These are phyloP conservation scores for Phycomyces nitens DNA, from an alignment of 192 early-diverging fungal genomes.

Conservation along the genomic window DNA sequence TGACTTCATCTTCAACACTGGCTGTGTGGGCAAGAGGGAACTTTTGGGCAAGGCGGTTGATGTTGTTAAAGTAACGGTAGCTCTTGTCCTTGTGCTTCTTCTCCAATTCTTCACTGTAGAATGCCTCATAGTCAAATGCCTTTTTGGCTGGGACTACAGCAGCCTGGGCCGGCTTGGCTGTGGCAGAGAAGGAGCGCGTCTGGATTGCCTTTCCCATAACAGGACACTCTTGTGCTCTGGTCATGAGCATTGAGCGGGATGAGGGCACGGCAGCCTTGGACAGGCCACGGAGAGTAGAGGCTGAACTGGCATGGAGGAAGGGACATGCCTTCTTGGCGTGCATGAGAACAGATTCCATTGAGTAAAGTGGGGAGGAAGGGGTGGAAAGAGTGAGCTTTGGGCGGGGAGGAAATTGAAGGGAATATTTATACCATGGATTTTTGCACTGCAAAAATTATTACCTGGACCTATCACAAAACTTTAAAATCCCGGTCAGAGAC, in stretches of 20 bases:
- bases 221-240: conserved; percentile 68
- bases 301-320: conserved; percentile 71
- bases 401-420: neutral
- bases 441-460: too few relatives aligned
- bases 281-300: conserved; percentile 64
- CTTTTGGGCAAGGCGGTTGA: conserved; percentile 91
- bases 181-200: conserved; percentile 42
- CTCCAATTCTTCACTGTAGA: conserved; percentile 81
- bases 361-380: neutral
- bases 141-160: conserved; percentile 40
- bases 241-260: conserved; percentile 42
- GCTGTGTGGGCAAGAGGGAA: conserved; percentile 95
- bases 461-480: too few relatives aligned
- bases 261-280: conserved; percentile 30
- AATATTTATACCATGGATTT: too few relatives aligned
- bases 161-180: conserved; percentile 21
- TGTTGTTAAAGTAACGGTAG: conserved; percentile 99
- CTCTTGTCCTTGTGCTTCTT: conserved; percentile 97
- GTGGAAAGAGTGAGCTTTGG: neutral
- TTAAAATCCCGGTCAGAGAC: too few relatives aligned
- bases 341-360: conserved; percentile 40
- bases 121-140: conserved; percentile 86
- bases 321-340: conserved; percentile 60
- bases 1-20: conserved; percentile 80
- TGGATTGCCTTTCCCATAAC: conserved; percentile 80